Base-by-base conservation (phyloP, 1,139 yeast genomes). In the Zygosaccharomyces pseudobailii region DNA sequence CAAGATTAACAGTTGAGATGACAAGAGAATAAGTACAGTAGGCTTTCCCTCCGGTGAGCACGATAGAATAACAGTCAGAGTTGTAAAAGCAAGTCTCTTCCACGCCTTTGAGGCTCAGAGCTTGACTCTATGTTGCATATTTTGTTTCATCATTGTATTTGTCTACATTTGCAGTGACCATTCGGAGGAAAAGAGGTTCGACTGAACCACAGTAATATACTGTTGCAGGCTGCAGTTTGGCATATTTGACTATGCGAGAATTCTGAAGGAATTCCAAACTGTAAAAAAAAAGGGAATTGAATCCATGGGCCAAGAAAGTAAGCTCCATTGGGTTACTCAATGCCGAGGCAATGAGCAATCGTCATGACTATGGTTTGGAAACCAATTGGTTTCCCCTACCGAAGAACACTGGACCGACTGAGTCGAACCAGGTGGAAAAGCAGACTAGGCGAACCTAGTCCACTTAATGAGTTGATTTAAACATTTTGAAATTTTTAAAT, bases 41-140 rank as follows among this genome's bases (percentile, higher is more conserved):
- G 19, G 19, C 34, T 17, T 27, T 32, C 23, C 32, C 41, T 38
- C 32, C 41, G 35, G 24, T 31, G 19, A 24, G 6, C 24, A 24
- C 31, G 39, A 24, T 22, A 17, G 30, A 37, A 27, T 31, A 44
- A 38, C 42, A 48, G 38, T 53, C 58, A 56, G 57, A 51, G 46
- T 45, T 47, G 40, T 45, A 54, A 47, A 46, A 65, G 79, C 78
- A 71, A 74, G 64, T 74, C 78, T 74, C 79, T 71, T 73, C 77
- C 67, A 64, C 55, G 74, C 55, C 56, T 57, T 56, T 58, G 62
- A 59, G 62, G 66, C 84, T 84, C 88, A 75, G 94, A 85, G 94
- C 94, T 85, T 85, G 94, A 85, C 94, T 85, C 94, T 84, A 84
- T 82, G 88, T 82, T 78, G 82, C 87, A 77, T 80, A 21, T 75